Percentiles rank a stretch among this genome's conserved stretches.
Evolutionary conservation across 2,329 filamentous ascomycete species (phyloP).

Genomic region (Plenodomus lindquistii): DNA sequence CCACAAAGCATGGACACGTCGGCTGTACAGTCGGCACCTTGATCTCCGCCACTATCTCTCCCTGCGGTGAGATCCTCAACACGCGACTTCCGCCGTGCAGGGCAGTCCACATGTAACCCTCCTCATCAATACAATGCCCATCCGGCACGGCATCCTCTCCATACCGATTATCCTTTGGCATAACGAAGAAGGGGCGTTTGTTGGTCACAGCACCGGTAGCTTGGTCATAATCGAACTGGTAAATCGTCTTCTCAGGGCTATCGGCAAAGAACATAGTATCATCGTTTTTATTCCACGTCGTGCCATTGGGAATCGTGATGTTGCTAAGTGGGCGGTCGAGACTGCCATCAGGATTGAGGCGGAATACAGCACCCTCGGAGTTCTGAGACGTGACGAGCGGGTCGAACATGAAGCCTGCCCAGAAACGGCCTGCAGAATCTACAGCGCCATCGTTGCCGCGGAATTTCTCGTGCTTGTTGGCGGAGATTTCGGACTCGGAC

Average conservation of each 20-base stretch:
- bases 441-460: conserved; percentile 81
- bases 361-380: conserved; percentile 70
- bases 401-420: conserved; percentile 86
- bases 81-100: conserved; percentile 80
- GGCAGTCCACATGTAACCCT: conserved; percentile 88
- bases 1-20: conserved; percentile 81
- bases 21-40: conserved; percentile 76
- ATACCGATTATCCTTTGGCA: conserved; percentile 58
- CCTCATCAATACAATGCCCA: conserved; percentile 79
- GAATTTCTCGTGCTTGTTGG: conserved; percentile 55
- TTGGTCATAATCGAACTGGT: conserved; percentile 72
- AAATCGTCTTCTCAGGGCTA: conserved; percentile 71
- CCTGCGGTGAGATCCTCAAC: conserved; percentile 71
- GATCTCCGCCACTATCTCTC: conserved; percentile 74
- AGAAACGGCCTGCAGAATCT: conserved; percentile 80
- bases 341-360: conserved; percentile 66
- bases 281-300: conserved; percentile 75
- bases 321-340: conserved; percentile 63
- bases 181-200: conserved; percentile 72
- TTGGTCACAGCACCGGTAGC: conserved; percentile 68
- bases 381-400: conserved; percentile 62
- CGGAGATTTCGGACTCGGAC: conserved; percentile 52
- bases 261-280: conserved; percentile 83
- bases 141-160: conserved; percentile 66
- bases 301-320: conserved; percentile 81